Evolutionary conservation across 23 red algal species (phyloP), one percentile per base, ranked within the genome.

Genomic region (Gracilariopsis chorda): DNA sequence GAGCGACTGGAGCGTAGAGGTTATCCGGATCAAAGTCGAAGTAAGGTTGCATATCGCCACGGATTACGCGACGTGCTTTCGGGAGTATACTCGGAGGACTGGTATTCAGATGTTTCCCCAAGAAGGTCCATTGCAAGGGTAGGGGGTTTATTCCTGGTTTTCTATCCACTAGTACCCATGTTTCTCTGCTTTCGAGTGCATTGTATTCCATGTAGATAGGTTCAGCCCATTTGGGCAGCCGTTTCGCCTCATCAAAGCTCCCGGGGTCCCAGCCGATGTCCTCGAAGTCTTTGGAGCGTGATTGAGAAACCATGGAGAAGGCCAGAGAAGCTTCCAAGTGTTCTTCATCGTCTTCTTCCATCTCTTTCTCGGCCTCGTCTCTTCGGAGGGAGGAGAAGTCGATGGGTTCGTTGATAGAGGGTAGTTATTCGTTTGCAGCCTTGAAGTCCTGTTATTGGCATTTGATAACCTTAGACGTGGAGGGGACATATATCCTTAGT

Each of bases 201-300:
- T 49, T 9, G 75, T 80, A 80, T 6, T 80, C 75, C 35, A 40
- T 48, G 46, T 80, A 40, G 13, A 80, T 80, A 39, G 75, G 43
- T 51, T 80, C 21, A 19, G 32, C 21, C 75, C 75, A 80, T 55
- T 16, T n/a, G 14, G 49, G 49, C n/a, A 55, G 14, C n/a, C n/a
- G 14, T 14, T n/a, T 16, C 14, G 49, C 49, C 49, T 55, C 49
- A 16, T 14, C 14, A 55, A 55, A 55, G n/a, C 49, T 55, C n/a
- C 29, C 14, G 27, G 63, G 28, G 13, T 17, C 27, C 14, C 63
- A 30, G 13, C 27, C 28, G 13, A 17, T 25, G 12, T 30, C 27
- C 28, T 55, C n/a, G 49, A 14, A 16, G 49, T 55, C 14, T n/a
- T 16, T 55, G n/a, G 49, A 16, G 49, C 49, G 49, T 55, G 49